phyloP scores from a whole-genome alignment of 768 basidiomycete genomes.

The Boletus patriciae region DNA sequence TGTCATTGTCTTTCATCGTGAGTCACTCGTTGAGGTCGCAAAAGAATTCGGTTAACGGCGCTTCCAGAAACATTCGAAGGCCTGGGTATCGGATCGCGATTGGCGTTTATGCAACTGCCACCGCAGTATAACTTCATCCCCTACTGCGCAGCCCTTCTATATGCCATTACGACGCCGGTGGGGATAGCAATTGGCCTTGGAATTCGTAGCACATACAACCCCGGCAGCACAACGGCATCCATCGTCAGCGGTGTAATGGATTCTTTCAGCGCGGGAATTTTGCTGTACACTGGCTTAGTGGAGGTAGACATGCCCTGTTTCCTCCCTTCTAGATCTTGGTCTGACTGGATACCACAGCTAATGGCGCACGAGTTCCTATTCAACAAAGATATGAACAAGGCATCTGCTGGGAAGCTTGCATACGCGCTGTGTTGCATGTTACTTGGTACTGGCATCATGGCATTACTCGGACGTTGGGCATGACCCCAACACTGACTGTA shows the following conservation, averaged over 20 bases:
- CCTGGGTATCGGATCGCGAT: conserved; percentile 85
- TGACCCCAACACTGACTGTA: conserved; percentile 31
- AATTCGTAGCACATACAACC: conserved; percentile 76
- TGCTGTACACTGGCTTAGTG: conserved; percentile 85
- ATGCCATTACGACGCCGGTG: conserved; percentile 79
- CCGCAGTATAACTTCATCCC: conserved; percentile 56
- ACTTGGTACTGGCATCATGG: conserved; percentile 87
- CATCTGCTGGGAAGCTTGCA: conserved; percentile 58
- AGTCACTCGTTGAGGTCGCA: conserved; percentile 32
- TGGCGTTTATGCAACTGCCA: conserved; percentile 73
- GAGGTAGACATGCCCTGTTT: conserved; percentile 47
- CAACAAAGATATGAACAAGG: conserved; percentile 80
- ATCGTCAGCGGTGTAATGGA: conserved; percentile 88
- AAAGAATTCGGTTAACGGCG: neutral
- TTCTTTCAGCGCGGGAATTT: conserved; percentile 80
- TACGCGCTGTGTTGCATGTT: conserved; percentile 80
- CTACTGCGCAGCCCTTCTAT: conserved; percentile 58
- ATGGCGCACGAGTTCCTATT: conserved; percentile 95
- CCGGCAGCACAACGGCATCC: conserved; percentile 67
- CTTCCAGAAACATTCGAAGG: conserved; percentile 83
- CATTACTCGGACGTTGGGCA: conserved; percentile 88
- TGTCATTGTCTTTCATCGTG: conserved; percentile 91
- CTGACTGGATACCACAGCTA: conserved; percentile 46
- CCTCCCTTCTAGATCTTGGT: neutral
- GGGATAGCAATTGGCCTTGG: conserved; percentile 87